These are phyloP conservation scores for Neonectria sp. DNA, from an alignment of 2,329 filamentous ascomycete genomes.

Conservation along the genomic window DNA sequence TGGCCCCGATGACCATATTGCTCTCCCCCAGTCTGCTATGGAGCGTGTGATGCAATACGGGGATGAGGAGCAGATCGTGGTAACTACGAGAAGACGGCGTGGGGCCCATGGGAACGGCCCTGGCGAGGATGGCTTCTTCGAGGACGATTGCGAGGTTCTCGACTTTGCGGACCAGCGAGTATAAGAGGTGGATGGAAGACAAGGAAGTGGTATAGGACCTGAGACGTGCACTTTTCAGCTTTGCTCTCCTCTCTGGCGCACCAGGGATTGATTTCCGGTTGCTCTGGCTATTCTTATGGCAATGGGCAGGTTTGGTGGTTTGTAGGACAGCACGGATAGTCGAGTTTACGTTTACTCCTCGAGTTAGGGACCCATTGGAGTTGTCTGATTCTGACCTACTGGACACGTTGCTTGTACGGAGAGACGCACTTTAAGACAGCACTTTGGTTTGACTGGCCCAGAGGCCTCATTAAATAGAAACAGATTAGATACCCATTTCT, in stretches of 20 bases:
- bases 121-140: slow-evolving; percentile 86
- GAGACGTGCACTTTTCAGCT: slow-evolving; percentile 35
- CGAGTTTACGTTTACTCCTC: slow-evolving; percentile 40
- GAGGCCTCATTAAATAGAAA: slow-evolving; percentile 52
- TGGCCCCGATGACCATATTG: slow-evolving; percentile 69
- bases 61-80: slow-evolving; percentile 83
- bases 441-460: slow-evolving; percentile 39
- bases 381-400: slow-evolving; percentile 50
- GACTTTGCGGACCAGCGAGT: slow-evolving; percentile 85
- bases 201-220: slow-evolving; percentile 28
- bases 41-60: slow-evolving; percentile 73
- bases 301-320: slow-evolving; percentile 32
- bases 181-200: slow-evolving; percentile 52
- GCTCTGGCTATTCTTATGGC: slow-evolving; percentile 31
- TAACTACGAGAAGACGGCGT: slow-evolving; percentile 82
- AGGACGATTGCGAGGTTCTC: slow-evolving; percentile 92
- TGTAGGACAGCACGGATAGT: slow-evolving; percentile 32
- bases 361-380: slow-evolving; percentile 41
- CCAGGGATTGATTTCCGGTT: slow-evolving; percentile 28
- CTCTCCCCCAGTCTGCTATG: slow-evolving; percentile 75
- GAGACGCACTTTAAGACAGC: slow-evolving; percentile 47
- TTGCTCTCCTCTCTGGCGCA: slow-evolving; percentile 42
- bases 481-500: slow-evolving; percentile 53
- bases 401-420: slow-evolving; percentile 47
- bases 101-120: slow-evolving; percentile 63